Evolutionary conservation across 305 asterid genomes (phyloP).

Genomic region (Fraxinus albicans): DNA sequence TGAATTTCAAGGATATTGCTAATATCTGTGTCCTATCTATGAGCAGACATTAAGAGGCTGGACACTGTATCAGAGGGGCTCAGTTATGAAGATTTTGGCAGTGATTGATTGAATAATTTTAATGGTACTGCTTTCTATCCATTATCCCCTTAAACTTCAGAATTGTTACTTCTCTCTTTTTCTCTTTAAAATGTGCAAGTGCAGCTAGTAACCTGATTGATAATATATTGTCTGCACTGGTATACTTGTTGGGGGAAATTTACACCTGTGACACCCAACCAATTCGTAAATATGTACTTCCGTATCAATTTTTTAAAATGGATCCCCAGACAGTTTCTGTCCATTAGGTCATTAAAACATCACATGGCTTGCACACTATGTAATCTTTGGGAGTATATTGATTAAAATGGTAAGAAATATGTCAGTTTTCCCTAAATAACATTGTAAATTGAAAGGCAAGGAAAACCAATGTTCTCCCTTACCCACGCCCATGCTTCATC

Average conservation of each 20-base stretch:
- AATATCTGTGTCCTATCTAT: neutral
- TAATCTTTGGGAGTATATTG: neutral
- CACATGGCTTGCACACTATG: neutral
- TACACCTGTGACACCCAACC: neutral
- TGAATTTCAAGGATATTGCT: neutral
- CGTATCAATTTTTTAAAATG: neutral
- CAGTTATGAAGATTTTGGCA: constrained; percentile 49
- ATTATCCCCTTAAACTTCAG: neutral
- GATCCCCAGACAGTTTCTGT: neutral
- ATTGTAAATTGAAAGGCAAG: neutral
- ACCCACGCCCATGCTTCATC: neutral
- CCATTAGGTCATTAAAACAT: neutral
- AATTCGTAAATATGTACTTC: neutral
- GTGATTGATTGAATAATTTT: constrained; percentile 31
- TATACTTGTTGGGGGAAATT: neutral
- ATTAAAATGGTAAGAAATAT: neutral
- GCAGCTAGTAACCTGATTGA: neutral
- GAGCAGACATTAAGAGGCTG: constrained; percentile 48
- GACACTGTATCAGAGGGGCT: constrained; percentile 50
- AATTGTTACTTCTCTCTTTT: neutral
- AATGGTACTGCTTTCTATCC: constrained; percentile 24
- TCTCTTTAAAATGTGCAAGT: neutral
- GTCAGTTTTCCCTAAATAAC: neutral
- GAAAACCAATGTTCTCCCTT: neutral
- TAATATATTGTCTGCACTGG: neutral